phyloP scores from a whole-genome alignment of 345 rosid species.

The Sonneratia caseolaris region DNA sequence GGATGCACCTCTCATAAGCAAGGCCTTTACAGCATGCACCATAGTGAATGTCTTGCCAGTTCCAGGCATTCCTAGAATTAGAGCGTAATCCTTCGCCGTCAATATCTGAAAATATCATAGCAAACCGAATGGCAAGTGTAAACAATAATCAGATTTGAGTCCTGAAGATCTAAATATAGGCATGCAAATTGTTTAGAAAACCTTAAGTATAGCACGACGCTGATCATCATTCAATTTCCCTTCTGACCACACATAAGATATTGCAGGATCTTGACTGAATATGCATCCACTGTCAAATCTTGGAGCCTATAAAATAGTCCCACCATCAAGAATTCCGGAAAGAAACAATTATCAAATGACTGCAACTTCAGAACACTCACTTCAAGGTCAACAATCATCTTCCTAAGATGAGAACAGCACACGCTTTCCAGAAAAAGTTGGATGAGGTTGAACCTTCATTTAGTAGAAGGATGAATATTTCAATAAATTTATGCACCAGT shows the following conservation, averaged over 20 bases:
- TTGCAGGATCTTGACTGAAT: constrained; percentile 93
- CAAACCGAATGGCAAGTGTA: constrained; percentile 14
- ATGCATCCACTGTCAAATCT: constrained; percentile 85
- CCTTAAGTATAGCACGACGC: constrained; percentile 96
- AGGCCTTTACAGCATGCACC: constrained; percentile 96
- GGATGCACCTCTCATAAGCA: constrained; percentile 88
- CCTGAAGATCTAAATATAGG: neutral
- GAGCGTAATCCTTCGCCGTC: constrained; percentile 84
- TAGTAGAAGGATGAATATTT: constrained; percentile 7
- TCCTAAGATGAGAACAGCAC: constrained; percentile 63
- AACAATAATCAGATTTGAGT: neutral
- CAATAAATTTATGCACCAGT: neutral
- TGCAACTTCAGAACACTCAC: constrained; percentile 28
- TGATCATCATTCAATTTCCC: constrained; percentile 84
- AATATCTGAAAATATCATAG: constrained; percentile 56
- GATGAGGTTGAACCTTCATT: constrained; percentile 75
- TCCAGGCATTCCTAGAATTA: constrained; percentile 99
- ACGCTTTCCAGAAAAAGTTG: constrained; percentile 62
- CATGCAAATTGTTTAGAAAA: constrained; percentile 17
- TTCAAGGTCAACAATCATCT: constrained; percentile 83
- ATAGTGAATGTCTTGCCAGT: constrained; percentile 97
- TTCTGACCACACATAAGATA: constrained; percentile 89
- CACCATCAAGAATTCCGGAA: constrained; percentile 6
- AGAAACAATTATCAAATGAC: constrained; percentile 10
- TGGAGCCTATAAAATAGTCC: constrained; percentile 51